Base-by-base conservation (phyloP, 164 flowering plant genomes). In the Macadamia tetraphylla region DNA sequence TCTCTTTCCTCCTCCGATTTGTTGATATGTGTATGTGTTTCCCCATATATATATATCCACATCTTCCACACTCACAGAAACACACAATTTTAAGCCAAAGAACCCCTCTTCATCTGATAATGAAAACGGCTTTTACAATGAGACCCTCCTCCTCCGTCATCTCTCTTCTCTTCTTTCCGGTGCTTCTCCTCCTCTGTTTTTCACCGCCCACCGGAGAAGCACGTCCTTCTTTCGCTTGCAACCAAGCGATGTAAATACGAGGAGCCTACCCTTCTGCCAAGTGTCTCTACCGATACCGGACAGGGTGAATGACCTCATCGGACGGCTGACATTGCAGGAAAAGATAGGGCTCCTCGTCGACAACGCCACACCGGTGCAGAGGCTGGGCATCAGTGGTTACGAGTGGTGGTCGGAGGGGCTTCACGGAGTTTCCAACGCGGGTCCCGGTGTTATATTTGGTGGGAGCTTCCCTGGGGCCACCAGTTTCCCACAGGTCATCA, bases 381-480 rank as follows among this genome's bases (percentile, higher is more conserved):
- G 96, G 71, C 87, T 94, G n/a, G 97, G 97, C 62, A 85, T 94
- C 60, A 71, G 69, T 61, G 85, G 84, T 14, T 91, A 94, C 60
- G 95, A 91, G 79, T 94, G 98, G 98, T 94, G 98, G 98, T 91
- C 96, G 8, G 98, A 94, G 86, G 96, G 91, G 2, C 86, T 94
- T 53, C 97, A 94, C 55, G 98, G 98, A 4, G 89, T 94, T 6
- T 89, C 97, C 35, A 83, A 86, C 68, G 89, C 83, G 60, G 97
- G 97, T 0, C 96, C 96, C 0, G 98, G 98, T 14, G 82, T 86
- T 5, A 79, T 72, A 64, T 94, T 89, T 62, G 84, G 79, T 18
- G 91, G 89, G 49, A 66, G 44, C 35, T 83, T 84, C 70, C 91
- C 89, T 6, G 92, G 75, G 0, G 94, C 98, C 69, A 94, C 98